These are phyloP conservation scores for Chytriomyces sp. DNA, from an alignment of 192 early-diverging fungal genomes.

Conservation along the genomic window DNA sequence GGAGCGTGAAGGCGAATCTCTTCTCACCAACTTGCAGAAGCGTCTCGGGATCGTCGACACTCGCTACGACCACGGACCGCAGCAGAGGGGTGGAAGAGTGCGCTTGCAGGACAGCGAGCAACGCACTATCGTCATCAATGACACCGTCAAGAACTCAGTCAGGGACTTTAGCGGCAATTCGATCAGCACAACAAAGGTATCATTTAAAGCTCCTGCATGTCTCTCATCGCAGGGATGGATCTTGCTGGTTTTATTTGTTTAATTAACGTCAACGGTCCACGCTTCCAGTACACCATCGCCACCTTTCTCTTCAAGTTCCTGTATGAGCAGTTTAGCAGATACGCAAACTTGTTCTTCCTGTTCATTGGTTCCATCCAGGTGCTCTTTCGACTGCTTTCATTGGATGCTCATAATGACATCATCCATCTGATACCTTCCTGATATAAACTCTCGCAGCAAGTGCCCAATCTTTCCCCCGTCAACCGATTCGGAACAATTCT, in stretches of 20 bases:
- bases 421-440: not conserved
- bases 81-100: slow-evolving; percentile 19
- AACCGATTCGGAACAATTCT: slow-evolving; percentile 87
- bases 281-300: slow-evolving; percentile 74
- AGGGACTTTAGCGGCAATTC: slow-evolving; percentile 75
- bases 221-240: not conserved
- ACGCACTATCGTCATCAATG: slow-evolving; percentile 88
- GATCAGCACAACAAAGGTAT: slow-evolving; percentile 35
- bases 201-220: not conserved
- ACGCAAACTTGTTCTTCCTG: slow-evolving; percentile 97
- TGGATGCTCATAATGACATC: not conserved
- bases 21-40: not conserved
- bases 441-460: slow-evolving; percentile 69
- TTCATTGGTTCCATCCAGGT: slow-evolving; percentile 92
- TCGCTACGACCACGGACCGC: slow-evolving; percentile 11
- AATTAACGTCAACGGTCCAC: not conserved
- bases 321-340: slow-evolving; percentile 94
- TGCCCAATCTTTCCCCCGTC: slow-evolving; percentile 89
- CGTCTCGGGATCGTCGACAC: slow-evolving; percentile 27
- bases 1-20: not conserved
- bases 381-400: slow-evolving; percentile 6
- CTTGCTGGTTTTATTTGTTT: not conserved
- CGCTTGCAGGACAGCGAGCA: slow-evolving; percentile 30
- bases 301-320: slow-evolving; percentile 94
- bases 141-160: slow-evolving; percentile 74